Base-by-base conservation (phyloP, 306 rosid species). In the Mucuna pruriens region DNA sequence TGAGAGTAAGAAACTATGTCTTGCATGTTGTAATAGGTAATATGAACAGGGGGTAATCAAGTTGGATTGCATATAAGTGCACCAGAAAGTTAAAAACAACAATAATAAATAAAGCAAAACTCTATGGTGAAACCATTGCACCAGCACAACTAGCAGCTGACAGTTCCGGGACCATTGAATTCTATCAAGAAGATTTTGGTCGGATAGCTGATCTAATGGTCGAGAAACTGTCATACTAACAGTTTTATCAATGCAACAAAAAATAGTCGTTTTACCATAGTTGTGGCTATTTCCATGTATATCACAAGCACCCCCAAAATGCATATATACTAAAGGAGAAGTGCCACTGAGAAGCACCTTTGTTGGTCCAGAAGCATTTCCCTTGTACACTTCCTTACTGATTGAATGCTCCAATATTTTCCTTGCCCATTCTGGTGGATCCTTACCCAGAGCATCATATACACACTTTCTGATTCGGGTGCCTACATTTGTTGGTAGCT, bases 311-410 rank as follows among this genome's bases (percentile, higher is more conserved):
- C 12, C 44, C 62, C 44, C 49, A 74, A 73, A 38, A 67, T 33
- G 71, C 25, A 51, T 20, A 61, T 3, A 61, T n/a, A 62, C 22
- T 15, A 84, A 62, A 78, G 63, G 66, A 76, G 3, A 83, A 87
- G 80, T 42, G 77, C 25, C 60, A 54, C 49, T 11, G 63, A 87
- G 40, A 71, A 82, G 83, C 82, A 96, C 99, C 99, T 96, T 96
- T 39, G 99, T 96, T 57, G 99, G 99, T 76, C 99, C 99, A 67
- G 99, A 96, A 19, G 99, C 99, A 75, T 96, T 96, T 83, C 99
- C 98, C 88, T 96, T 96, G 84, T 96, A 96, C 77, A 96, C 98
- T 79, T 91, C 97, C 91, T 90, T 96, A 74, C 99, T 96, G 84
- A 96, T 94, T 22, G 99, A 96, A 85, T 84, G 99, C 79, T 89